Base-by-base conservation (phyloP, 345 rosid genomes). In the Litchi chinensis region DNA sequence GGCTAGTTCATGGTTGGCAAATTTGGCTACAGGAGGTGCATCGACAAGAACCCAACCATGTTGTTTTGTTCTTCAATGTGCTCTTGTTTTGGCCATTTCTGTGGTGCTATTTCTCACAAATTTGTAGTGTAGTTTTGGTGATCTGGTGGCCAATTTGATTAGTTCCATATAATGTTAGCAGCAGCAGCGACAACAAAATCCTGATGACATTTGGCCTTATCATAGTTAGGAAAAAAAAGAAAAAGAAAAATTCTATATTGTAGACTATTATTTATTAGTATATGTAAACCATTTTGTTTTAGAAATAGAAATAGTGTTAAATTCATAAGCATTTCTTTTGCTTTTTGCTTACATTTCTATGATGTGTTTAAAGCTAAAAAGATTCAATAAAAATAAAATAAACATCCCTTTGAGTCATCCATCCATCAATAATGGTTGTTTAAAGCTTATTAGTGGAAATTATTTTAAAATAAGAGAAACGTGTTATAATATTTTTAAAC, bases 1-100 rank as follows among this genome's bases (percentile, higher is more conserved):
- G 12, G 83, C 75, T 12, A 84, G 75, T 81, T 77, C 88, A 79
- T 90, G 92, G 94, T 75, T 87, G 16, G 92, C 92, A 26, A 84
- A 81, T 79, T 81, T 89, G 82, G 94, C 91, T 4, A 72, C 79
- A 0, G 92, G 89, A 74, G 83, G 78, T 57, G 65, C 65, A 60
- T 85, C 89, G 39, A 32, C 77, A 56, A 79, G 79, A 74, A 71
- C 43, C 56, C 79, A 57, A 26, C 79, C 80, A 46, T 7, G 52
- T 50, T 60, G 44, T 50, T 72, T 71, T 10, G 19, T 72, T 48
- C n/a, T 65, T 39, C 77, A 77, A 54, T 72, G 15, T 78, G 69
- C 73, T 62, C 65, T 82, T 40, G 66, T 71, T 76, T n/a, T 79
- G 28, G 77, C 37, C 40, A 64, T 81, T 41, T 73, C 78, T 76